Conservation (phyloP, 2,329 filamentous ascomycete genomes). For the Davidsoniella eucalypti region DNA sequence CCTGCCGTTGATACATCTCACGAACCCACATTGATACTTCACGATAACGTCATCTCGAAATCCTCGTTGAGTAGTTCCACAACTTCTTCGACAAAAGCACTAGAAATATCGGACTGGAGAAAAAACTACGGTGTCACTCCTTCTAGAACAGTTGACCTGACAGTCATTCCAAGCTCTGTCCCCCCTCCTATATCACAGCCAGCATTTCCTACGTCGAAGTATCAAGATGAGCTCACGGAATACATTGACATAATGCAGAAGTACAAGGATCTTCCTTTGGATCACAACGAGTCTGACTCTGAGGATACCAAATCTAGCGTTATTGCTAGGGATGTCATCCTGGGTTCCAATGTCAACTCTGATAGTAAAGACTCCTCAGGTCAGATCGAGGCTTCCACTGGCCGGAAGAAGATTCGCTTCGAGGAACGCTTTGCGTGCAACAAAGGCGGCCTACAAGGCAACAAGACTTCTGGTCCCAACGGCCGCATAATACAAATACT, state of each 20-base stretch:
- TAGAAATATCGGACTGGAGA: neutral
- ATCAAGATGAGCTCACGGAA: slow-evolving; percentile 37
- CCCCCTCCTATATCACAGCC: neutral
- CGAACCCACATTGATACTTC: no score
- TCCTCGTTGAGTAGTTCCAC: no score
- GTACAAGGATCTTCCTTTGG: slow-evolving; percentile 41
- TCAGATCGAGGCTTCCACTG: slow-evolving; percentile 14
- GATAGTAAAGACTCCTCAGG: slow-evolving; percentile 7
- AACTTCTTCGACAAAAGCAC: neutral
- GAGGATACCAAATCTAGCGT: slow-evolving; percentile 14
- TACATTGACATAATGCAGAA: slow-evolving; percentile 47
- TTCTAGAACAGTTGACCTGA: neutral
- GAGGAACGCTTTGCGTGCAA: slow-evolving; percentile 39
- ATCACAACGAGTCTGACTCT: slow-evolving; percentile 33
- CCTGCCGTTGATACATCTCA: no score
- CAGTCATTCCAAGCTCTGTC: neutral
- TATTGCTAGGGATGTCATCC: neutral
- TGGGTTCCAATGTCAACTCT: neutral
- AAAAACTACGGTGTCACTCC: neutral
- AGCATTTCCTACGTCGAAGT: neutral
- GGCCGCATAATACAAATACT: slow-evolving; percentile 57
- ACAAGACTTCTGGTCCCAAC: slow-evolving; percentile 48
- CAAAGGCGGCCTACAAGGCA: slow-evolving; percentile 30
- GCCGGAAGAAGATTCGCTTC: slow-evolving; percentile 20
- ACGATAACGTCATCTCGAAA: no score